Conservation (phyloP, 2,329 filamentous ascomycete genomes). For the Hypoxylon sp. region DNA sequence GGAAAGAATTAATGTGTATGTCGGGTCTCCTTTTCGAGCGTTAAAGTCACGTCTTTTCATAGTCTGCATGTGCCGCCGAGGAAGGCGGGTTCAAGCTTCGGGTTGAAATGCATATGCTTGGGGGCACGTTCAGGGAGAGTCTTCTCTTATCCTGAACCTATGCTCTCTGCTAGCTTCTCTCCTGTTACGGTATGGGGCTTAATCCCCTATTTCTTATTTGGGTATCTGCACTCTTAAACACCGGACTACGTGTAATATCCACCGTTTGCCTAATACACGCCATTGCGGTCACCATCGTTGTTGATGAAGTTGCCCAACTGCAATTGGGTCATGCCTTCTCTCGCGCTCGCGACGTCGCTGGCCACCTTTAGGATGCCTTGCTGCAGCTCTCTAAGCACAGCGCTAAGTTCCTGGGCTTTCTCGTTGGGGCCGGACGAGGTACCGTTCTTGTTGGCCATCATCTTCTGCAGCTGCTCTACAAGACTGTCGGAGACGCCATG, state of each 20-base stretch:
- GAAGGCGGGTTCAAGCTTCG: not conserved
- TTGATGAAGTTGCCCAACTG: slow-evolving; percentile 63
- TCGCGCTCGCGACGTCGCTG: slow-evolving; percentile 67
- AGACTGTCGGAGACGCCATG: slow-evolving; percentile 72
- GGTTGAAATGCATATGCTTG: not conserved
- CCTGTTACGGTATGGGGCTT: not conserved
- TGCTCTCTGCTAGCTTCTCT: not conserved
- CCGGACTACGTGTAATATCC: slow-evolving; percentile 22
- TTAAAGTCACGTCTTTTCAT: not conserved
- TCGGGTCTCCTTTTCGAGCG: not conserved
- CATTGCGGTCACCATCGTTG: slow-evolving; percentile 46
- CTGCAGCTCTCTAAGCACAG: slow-evolving; percentile 74
- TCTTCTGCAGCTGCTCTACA: slow-evolving; percentile 69
- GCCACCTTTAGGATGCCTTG: slow-evolving; percentile 73
- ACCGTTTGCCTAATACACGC: slow-evolving; percentile 49
- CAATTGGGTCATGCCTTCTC: slow-evolving; percentile 71
- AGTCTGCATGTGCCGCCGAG: not conserved
- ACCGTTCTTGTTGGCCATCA: slow-evolving; percentile 58
- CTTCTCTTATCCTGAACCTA: not conserved
- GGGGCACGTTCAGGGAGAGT: not conserved
- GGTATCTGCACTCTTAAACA: slow-evolving; percentile 46
- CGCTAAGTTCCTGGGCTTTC: slow-evolving; percentile 64
- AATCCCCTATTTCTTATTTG: slow-evolving; percentile 35
- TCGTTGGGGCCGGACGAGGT: slow-evolving; percentile 58
- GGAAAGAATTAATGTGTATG: not conserved